phyloP scores from a whole-genome alignment of 495 filamentous ascomycete species.

The Talaromyces trachyspermus region DNA sequence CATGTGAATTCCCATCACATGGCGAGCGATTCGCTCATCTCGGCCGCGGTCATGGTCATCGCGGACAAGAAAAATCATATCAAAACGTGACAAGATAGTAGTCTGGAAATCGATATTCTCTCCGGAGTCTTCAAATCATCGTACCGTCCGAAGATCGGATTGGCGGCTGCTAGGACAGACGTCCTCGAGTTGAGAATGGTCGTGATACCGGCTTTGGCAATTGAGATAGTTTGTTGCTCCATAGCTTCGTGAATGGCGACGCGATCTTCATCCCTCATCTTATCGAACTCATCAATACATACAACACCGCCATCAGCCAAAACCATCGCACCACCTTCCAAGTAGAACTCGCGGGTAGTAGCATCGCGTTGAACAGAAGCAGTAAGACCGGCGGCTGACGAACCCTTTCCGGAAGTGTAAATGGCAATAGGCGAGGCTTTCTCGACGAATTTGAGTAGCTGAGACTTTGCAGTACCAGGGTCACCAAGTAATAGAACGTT shows the following conservation, averaged over 20 bases:
- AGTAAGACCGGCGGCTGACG: conserved; percentile 95
- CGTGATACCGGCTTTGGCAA: conserved; percentile 98
- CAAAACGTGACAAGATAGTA: conserved; percentile 95
- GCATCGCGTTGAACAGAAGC: conserved; percentile 94
- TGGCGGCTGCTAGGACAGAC: conserved; percentile 91
- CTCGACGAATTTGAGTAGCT: conserved; percentile 95
- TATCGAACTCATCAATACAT: conserved; percentile 99
- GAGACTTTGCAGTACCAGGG: conserved; percentile 97
- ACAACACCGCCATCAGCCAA: conserved; percentile 96
- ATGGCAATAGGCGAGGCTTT: conserved; percentile 96
- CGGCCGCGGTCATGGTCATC: conserved; percentile 86
- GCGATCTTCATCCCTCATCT: conserved; percentile 98
- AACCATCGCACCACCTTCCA: conserved; percentile 99
- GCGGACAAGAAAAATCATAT: conserved; percentile 99
- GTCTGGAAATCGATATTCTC: conserved; percentile 99
- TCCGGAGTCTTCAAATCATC: conserved; percentile 93
- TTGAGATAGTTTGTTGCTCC: conserved; percentile 99
- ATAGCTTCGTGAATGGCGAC: conserved; percentile 99
- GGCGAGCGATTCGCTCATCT: conserved; percentile 89
- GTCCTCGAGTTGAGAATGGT: conserved; percentile 96
- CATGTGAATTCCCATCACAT: conserved; percentile 99
- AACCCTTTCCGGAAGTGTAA: conserved; percentile 98
- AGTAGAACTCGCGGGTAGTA: conserved; percentile 90
- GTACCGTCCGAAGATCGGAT: conserved; percentile 96
- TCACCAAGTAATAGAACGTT: conserved; percentile 97